Conservation (phyloP, 2,329 filamentous ascomycete genomes). For the Gremmenia infestans region DNA sequence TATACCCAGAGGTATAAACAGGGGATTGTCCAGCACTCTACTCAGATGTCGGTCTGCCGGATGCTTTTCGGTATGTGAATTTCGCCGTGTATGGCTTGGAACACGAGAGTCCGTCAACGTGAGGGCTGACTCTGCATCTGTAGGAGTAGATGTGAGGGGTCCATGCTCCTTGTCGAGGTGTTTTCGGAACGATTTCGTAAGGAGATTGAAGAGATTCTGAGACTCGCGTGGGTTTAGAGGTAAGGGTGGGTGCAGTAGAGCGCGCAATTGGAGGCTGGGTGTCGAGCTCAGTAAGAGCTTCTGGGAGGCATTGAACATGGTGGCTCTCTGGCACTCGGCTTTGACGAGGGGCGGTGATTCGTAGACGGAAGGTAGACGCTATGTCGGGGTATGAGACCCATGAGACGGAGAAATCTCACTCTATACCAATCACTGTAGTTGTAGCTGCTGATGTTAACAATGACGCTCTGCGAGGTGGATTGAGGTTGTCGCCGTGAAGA, state of each 20-base stretch:
- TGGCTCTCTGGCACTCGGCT: not conserved
- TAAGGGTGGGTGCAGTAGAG: slow-evolving; percentile 41
- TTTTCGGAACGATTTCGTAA: slow-evolving; percentile 58
- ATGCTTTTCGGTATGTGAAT: slow-evolving; percentile 20
- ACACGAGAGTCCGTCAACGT: too few relatives aligned
- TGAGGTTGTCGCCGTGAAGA: not conserved
- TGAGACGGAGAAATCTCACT: not conserved
- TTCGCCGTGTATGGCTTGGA: slow-evolving; percentile 7
- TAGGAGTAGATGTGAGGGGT: slow-evolving; percentile 27
- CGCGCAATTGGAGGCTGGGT: slow-evolving; percentile 31
- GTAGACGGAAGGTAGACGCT: not conserved
- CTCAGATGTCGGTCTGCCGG: slow-evolving; percentile 42
- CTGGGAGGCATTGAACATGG: slow-evolving; percentile 47
- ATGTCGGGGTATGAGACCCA: not conserved
- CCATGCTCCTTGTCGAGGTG: slow-evolving; percentile 55
- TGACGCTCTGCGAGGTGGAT: not conserved
- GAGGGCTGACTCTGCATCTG: slow-evolving; percentile 5
- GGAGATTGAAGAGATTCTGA: slow-evolving; percentile 51
- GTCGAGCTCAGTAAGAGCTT: slow-evolving; percentile 44
- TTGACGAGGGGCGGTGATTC: too few relatives aligned
- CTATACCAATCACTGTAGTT: not conserved
- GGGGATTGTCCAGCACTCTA: slow-evolving; percentile 45
- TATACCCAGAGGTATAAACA: slow-evolving; percentile 32
- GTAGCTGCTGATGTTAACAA: not conserved
- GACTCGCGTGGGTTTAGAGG: slow-evolving; percentile 54